phyloP scores from a whole-genome alignment of 208 protist species.

The Trypanosoma theileri region DNA sequence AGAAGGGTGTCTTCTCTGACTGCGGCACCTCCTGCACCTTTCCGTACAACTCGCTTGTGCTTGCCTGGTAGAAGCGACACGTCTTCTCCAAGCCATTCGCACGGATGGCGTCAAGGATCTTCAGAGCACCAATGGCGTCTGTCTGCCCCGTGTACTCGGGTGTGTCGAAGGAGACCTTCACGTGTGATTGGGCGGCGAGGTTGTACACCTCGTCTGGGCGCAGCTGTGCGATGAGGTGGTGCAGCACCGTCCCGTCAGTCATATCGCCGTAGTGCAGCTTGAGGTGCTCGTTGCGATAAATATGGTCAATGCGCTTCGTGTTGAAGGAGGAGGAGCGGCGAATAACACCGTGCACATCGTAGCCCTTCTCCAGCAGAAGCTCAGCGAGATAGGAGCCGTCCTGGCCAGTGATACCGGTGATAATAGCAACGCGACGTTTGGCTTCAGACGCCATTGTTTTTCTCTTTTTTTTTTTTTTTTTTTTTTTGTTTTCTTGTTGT shows the following conservation, averaged over 20 bases:
- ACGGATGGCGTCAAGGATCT: conserved; percentile 93
- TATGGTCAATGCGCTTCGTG: conserved; percentile 88
- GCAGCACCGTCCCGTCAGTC: conserved; percentile 84
- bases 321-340: conserved; percentile 91
- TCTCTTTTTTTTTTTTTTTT: neutral
- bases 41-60: conserved; percentile 91
- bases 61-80: conserved; percentile 79
- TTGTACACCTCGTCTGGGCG: conserved; percentile 92
- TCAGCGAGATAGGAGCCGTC: conserved; percentile 75
- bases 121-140: conserved; percentile 90
- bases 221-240: conserved; percentile 68
- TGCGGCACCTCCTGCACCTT: conserved; percentile 92
- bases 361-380: conserved; percentile 76
- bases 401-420: conserved; percentile 94
- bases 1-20: conserved; percentile 95
- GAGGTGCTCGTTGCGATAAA: conserved; percentile 65
- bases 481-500: neutral
- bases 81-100: conserved; percentile 64
- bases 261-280: conserved; percentile 94
- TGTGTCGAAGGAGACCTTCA: conserved; percentile 96
- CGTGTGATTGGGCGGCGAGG: conserved; percentile 92
- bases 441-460: conserved; percentile 1
- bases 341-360: conserved; percentile 94
- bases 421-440: conserved; percentile 61
- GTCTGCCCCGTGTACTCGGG: conserved; percentile 94